Percentiles rank a stretch among this genome's conserved stretches.
Conservation (phyloP, 2,329 filamentous ascomycete species). For the Neonectria faginata region DNA sequence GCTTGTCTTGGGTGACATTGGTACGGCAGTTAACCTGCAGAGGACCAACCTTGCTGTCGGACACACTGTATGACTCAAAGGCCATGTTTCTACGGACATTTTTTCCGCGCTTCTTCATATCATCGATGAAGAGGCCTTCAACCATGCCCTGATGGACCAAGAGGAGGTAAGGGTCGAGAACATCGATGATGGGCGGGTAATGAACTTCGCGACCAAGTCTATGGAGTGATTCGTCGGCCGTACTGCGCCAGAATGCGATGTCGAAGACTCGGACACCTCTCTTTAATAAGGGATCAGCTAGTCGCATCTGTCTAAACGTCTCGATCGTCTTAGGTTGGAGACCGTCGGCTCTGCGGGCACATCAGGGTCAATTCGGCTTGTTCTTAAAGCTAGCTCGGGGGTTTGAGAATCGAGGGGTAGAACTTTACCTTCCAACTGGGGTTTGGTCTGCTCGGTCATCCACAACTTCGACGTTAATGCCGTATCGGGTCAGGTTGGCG, state of each 20-base stretch:
- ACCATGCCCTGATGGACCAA: slow-evolving; percentile 81
- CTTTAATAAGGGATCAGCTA: slow-evolving; percentile 76
- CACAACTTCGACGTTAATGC: slow-evolving; percentile 73
- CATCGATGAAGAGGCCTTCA: slow-evolving; percentile 76
- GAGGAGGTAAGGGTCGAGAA: slow-evolving; percentile 68
- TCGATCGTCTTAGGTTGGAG: slow-evolving; percentile 84
- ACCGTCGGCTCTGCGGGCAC: slow-evolving; percentile 69
- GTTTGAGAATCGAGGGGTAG: slow-evolving; percentile 1
- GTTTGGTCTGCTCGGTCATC: slow-evolving; percentile 78
- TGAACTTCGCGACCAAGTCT: slow-evolving; percentile 75
- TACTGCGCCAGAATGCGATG: slow-evolving; percentile 77
- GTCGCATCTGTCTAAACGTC: slow-evolving; percentile 77
- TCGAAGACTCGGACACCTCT: slow-evolving; percentile 79
- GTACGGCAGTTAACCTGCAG: slow-evolving; percentile 64
- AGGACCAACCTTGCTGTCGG: slow-evolving; percentile 56
- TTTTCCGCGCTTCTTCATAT: slow-evolving; percentile 73
- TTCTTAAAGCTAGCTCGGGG: slow-evolving; percentile 22
- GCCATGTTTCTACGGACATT: slow-evolving; percentile 72
- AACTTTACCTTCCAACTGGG: slow-evolving; percentile 66
- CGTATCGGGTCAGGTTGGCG: slow-evolving; percentile 70
- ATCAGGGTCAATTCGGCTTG: slow-evolving; percentile 33
- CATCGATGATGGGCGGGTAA: slow-evolving; percentile 72
- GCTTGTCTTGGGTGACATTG: slow-evolving; percentile 63
- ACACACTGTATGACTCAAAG: slow-evolving; percentile 68
- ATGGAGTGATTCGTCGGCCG: slow-evolving; percentile 62